These are phyloP conservation scores for Rhodotorula graminis DNA, from an alignment of 768 basidiomycete species.

Conservation along the genomic window DNA sequence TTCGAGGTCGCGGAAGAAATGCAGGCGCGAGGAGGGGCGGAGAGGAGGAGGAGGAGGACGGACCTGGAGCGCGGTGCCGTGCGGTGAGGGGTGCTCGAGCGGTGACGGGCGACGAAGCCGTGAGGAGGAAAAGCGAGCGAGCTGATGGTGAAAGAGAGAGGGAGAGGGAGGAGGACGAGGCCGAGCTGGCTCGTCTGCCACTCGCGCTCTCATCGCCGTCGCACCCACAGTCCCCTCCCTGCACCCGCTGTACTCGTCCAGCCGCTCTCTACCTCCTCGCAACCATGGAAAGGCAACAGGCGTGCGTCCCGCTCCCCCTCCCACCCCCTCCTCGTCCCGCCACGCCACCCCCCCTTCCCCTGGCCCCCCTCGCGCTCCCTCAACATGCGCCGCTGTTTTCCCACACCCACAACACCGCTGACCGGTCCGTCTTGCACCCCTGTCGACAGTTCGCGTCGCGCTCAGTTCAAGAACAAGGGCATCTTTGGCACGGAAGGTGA, in stretches of 20 bases:
- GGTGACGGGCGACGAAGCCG: neutral
- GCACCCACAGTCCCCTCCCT: neutral
- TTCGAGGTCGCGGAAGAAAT: neutral
- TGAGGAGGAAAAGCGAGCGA: neutral
- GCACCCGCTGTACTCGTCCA: neutral
- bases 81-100: neutral
- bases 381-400: neutral
- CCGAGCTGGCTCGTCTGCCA: neutral
- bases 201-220: neutral
- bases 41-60: neutral
- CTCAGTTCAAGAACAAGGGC: conserved; percentile 84
- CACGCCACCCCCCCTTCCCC: neutral
- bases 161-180: neutral
- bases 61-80: neutral
- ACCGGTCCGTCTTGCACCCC: neutral
- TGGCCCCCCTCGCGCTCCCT: neutral
- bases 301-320: conserved; percentile 5
- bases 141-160: neutral
- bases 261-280: neutral
- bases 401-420: neutral
- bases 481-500: conserved; percentile 68
- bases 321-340: neutral
- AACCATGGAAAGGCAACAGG: conserved; percentile 26
- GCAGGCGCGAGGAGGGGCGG: neutral
- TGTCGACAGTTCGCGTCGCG: conserved; percentile 43